Base-by-base conservation (phyloP, 441 rosid genomes). In the Euphorbia celastroides region DNA sequence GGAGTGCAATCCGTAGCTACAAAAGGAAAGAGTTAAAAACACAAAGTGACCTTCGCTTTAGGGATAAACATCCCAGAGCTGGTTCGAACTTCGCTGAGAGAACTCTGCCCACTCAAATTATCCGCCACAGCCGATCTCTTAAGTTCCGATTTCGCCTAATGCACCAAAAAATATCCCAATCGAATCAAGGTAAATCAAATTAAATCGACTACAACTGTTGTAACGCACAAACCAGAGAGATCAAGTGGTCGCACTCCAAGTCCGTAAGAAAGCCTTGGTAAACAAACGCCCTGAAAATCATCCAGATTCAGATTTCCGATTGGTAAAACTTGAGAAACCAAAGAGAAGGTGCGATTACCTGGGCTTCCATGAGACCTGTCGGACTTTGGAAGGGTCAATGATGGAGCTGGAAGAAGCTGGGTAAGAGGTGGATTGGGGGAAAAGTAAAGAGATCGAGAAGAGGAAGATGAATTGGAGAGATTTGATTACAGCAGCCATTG, bases 111-210 rank as follows among this genome's bases (percentile, higher is more conserved):
- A 66, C 88, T 90, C 56, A 74, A 13, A 78, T 90, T 87, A 83
- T 88, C 96, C n/a, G 98, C 98, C 42, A 93, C 98, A 2, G 98
- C 90, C 27, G 98, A 93, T 84, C 96, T 88, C 84, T 87, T 89
- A 44, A 92, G 83, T 88, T 83, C 92, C 70, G 88, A 68, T 83
- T 82, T 92, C 46, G 95, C 98, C 96, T 91, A 62, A 48, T n/a
- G 38, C 25, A 68, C 7, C 26, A 23, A 56, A 60, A 5, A 51
- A 56, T 58, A n/a, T 28, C n/a, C 16, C 10, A 25, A 52, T 42
- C 41, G 26, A 57, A 46, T 2, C 0, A 55, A 10, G 22, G 17
- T 0, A 56, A 72, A 55, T 8, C 26, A 38, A 66, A 51, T 55
- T 28, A 16, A 13, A 57, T 68, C 4, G 63, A 26, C 19, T 26